Base-by-base conservation (phyloP, 1,284 basidiomycete genomes). In the Malassezia globosa region DNA sequence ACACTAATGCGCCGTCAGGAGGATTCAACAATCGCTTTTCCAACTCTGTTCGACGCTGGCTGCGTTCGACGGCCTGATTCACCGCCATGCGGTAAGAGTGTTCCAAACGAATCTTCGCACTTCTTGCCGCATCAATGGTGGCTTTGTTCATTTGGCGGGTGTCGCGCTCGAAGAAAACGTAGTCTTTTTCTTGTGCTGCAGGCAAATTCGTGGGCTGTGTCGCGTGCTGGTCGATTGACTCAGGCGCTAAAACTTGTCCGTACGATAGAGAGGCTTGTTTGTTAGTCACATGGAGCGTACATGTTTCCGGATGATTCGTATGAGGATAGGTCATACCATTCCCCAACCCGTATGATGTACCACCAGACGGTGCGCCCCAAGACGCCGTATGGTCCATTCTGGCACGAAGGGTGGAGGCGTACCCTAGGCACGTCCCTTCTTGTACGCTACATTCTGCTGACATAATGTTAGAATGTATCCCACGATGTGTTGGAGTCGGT, bases 31-130 rank as follows among this genome's bases (percentile, higher is more conserved):
- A 79, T 73, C 82, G 83, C 60, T 87, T 84, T 74, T 96, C 92
- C 60, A 95, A 78, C 65, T 92, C 87, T 51, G 89, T 86, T 41
- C 90, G 86, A 67, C 87, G 78, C 46, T 81, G 79, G 68, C 89
- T 90, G 45, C 88, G 77, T 65, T 88, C 86, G 34, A 94, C 84
- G 24, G 88, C 87, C 49, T 85, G 81, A 73, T 90, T 86, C 23
- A 94, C 87, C 1, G 84, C 84, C 51, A 95, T 84, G 74, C 95
- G 95, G 79, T 97, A 97, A 75, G 84, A 94, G 55, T 92, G 86
- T 75, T 95, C 92, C 46, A 97, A 81, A 75, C 95, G 95, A 73
- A 96, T 81, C 74, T 96, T 95, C 25, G 92, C 89, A 18, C 85
- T 86, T 46, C 88, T 95, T 4, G 89, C 85, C 54, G 88, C 86